A percentile compares a stretch with the other conserved stretches of the same genome.
phyloP scores from a whole-genome alignment of 1,284 basidiomycete genomes.

The Pisolithus thermaeus region DNA sequence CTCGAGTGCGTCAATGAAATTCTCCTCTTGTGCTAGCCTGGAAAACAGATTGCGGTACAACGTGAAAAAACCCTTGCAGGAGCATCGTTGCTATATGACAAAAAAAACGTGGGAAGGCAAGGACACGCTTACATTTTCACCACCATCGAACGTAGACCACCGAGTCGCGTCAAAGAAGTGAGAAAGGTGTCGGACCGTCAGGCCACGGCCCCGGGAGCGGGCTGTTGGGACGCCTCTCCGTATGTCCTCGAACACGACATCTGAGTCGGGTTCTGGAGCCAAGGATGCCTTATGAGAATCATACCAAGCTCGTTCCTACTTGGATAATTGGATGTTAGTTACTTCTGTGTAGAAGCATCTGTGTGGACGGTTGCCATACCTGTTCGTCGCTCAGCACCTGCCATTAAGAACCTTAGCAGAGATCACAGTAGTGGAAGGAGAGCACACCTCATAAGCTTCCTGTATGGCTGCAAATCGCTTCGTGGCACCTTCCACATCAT shows the following conservation, averaged over 20 bases:
- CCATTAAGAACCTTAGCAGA: background rate
- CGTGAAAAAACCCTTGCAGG: slow-evolving; percentile 77
- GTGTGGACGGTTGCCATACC: slow-evolving; percentile 40
- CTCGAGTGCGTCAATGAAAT: slow-evolving; percentile 45
- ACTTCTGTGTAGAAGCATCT: slow-evolving; percentile 1
- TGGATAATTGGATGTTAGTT: slow-evolving; percentile 22
- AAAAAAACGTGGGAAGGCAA: background rate
- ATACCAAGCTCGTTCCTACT: slow-evolving; percentile 97
- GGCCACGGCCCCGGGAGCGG: slow-evolving; percentile 71
- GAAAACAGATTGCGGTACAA: slow-evolving; percentile 88
- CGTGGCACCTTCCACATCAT: slow-evolving; percentile 82
- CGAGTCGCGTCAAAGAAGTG: slow-evolving; percentile 81
- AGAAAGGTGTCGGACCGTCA: slow-evolving; percentile 77
- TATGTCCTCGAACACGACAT: slow-evolving; percentile 82
- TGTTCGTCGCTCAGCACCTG: slow-evolving; percentile 89
- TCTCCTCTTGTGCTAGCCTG: slow-evolving; percentile 82
- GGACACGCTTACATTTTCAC: slow-evolving; percentile 49
- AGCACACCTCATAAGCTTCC: slow-evolving; percentile 85
- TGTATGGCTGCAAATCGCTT: slow-evolving; percentile 85
- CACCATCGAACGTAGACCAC: slow-evolving; percentile 70
- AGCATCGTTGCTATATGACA: too few species aligned
- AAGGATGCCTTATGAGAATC: slow-evolving; percentile 92
- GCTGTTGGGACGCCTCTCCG: slow-evolving; percentile 64
- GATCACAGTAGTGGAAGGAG: slow-evolving; percentile 6
- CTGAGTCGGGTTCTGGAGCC: slow-evolving; percentile 75